These are phyloP conservation scores for Sporisorium scitamineum DNA, from an alignment of 1,284 basidiomycete genomes.

Conservation along the genomic window DNA sequence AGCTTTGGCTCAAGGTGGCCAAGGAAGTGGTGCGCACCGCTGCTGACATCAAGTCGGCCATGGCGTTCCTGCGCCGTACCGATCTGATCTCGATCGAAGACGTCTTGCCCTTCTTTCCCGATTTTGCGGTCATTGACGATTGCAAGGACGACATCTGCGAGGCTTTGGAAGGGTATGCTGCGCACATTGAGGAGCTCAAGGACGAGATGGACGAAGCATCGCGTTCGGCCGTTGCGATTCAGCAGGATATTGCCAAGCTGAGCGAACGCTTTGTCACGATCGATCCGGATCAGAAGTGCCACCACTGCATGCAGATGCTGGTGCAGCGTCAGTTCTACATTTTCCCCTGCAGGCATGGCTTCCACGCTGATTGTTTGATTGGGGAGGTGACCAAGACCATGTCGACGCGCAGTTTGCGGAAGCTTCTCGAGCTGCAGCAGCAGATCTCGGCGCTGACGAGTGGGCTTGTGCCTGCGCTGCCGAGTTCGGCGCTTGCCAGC, in stretches of 20 bases:
- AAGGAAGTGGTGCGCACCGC: slow-evolving; percentile 96
- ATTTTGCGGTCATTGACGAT: slow-evolving; percentile 99
- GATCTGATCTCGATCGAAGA: slow-evolving; percentile 97
- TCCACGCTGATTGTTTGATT: slow-evolving; percentile 69
- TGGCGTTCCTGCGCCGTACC: slow-evolving; percentile 93
- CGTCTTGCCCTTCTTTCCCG: slow-evolving; percentile 98
- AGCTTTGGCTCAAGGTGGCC: slow-evolving; percentile 97
- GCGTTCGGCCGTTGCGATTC: slow-evolving; percentile 89
- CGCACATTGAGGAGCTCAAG: slow-evolving; percentile 89
- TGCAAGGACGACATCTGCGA: slow-evolving; percentile 99
- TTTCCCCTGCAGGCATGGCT: slow-evolving; percentile 95
- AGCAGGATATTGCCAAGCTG: slow-evolving; percentile 86
- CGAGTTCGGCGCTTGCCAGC: slow-evolving; percentile 34
- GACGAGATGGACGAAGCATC: slow-evolving; percentile 97
- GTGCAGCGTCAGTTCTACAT: slow-evolving; percentile 94
- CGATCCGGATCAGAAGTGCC: slow-evolving; percentile 87
- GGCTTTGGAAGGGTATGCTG: slow-evolving; percentile 92
- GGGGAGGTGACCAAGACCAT: slow-evolving; percentile 63
- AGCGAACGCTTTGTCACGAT: slow-evolving; percentile 93
- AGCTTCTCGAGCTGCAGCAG: slow-evolving; percentile 63
- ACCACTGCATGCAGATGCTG: slow-evolving; percentile 80
- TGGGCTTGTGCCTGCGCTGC: slow-evolving; percentile 40
- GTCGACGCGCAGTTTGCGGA: slow-evolving; percentile 58
- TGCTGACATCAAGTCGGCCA: slow-evolving; percentile 98
- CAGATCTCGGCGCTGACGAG: slow-evolving; percentile 45